Evolutionary conservation across 768 basidiomycete species (phyloP).

Genomic region (Russula emetica): DNA sequence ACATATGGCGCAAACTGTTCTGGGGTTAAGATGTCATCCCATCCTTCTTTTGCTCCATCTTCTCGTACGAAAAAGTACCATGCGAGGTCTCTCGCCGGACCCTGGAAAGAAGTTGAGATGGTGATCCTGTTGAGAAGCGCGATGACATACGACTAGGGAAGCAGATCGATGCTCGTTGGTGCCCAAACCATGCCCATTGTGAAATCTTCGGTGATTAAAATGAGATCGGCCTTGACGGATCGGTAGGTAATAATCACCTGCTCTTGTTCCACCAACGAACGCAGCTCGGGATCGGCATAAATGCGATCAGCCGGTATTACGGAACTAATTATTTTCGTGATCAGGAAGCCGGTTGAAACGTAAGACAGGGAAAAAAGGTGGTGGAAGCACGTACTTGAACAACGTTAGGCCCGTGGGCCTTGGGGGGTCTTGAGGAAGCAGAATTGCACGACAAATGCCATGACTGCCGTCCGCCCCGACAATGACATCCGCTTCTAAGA

Average conservation of each 20-base stretch:
- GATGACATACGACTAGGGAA: constrained; percentile 23
- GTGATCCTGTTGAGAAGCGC: not conserved
- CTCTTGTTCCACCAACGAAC: constrained; percentile 18
- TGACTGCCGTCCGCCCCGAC: constrained; percentile 38
- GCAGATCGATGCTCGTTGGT: constrained; percentile 26
- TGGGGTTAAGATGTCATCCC: constrained; percentile 23
- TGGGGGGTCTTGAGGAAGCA: constrained; percentile 20
- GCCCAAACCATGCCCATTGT: constrained; percentile 27
- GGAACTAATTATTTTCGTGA: constrained; percentile 8
- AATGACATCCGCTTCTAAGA: constrained; percentile 35
- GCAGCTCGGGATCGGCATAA: constrained; percentile 23
- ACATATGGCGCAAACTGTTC: constrained; percentile 20
- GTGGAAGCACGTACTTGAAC: constrained; percentile 31
- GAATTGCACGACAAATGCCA: constrained; percentile 29
- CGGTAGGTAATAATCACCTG: constrained; percentile 12
- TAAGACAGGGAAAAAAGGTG: not conserved
- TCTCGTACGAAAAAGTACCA: constrained; percentile 31
- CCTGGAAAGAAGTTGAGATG: not conserved
- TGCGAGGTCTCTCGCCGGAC: constrained; percentile 26
- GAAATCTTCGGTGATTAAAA: constrained; percentile 10
- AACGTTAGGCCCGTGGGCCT: constrained; percentile 29
- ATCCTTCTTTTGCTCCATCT: constrained; percentile 20
- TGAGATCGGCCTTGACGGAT: not conserved
- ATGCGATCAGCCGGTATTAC: constrained; percentile 25
- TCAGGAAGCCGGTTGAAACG: not conserved